These are phyloP conservation scores for Neoscytalidium dimidiatum DNA, from an alignment of 2,329 filamentous ascomycete species.

Conservation along the genomic window DNA sequence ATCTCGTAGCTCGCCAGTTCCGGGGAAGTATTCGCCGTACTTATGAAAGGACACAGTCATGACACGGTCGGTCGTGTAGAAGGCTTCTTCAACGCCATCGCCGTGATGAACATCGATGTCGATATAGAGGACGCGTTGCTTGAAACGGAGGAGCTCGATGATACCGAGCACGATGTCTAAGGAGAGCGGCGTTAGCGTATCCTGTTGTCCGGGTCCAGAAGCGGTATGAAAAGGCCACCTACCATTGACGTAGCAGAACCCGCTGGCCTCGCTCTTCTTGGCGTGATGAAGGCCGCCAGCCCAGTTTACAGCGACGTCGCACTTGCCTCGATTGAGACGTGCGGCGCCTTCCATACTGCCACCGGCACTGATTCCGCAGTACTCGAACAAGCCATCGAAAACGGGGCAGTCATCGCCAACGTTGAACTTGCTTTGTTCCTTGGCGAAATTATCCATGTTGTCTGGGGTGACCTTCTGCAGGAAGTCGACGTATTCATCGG, in stretches of 20 bases:
- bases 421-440: conserved; percentile 82
- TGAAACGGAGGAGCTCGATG: conserved; percentile 64
- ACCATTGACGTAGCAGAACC: conserved; percentile 54
- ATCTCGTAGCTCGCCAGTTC: conserved; percentile 68
- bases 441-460: conserved; percentile 92
- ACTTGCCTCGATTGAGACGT: conserved; percentile 67
- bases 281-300: conserved; percentile 51
- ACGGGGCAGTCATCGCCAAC: conserved; percentile 66
- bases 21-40: conserved; percentile 72
- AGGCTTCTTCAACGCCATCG: conserved; percentile 70
- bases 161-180: conserved; percentile 67
- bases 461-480: conserved; percentile 89
- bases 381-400: conserved; percentile 70
- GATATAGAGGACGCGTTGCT: conserved; percentile 66
- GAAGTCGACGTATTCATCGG: conserved; percentile 72
- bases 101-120: conserved; percentile 70
- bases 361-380: conserved; percentile 69
- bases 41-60: conserved; percentile 75
- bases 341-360: conserved; percentile 72
- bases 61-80: conserved; percentile 70
- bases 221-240: background rate
- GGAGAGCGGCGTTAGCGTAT: background rate
- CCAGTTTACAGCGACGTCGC: conserved; percentile 64
- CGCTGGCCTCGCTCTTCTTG: conserved; percentile 50
- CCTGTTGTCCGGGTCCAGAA: background rate